Conservation (phyloP, 2,329 filamentous ascomycete species). For the Paraphaeosphaeria sporulosa region DNA sequence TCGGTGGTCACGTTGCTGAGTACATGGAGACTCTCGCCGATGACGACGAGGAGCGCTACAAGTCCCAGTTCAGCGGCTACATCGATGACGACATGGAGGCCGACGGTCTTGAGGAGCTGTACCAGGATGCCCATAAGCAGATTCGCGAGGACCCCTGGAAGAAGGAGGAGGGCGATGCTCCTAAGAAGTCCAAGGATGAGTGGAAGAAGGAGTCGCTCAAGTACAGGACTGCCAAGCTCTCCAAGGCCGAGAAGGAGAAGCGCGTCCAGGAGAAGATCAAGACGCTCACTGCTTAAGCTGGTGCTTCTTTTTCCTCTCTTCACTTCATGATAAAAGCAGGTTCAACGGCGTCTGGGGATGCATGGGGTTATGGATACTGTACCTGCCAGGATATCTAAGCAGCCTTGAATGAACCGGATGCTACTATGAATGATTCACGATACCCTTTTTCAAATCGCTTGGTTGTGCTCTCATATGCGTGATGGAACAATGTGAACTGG, state of each 20-base stretch:
- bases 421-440: slow-evolving; percentile 25
- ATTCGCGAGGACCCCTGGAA: slow-evolving; percentile 99
- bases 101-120: slow-evolving; percentile 95
- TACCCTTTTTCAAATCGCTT: background rate
- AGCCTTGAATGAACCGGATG: slow-evolving; percentile 39
- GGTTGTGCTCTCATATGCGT: background rate
- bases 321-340: slow-evolving; percentile 46
- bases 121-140: slow-evolving; percentile 90
- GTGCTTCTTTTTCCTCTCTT: slow-evolving; percentile 24
- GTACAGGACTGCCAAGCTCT: slow-evolving; percentile 79
- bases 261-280: slow-evolving; percentile 92
- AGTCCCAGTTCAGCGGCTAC: slow-evolving; percentile 97
- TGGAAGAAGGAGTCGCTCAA: slow-evolving; percentile 97
- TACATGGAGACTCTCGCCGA: slow-evolving; percentile 99
- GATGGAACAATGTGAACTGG: background rate
- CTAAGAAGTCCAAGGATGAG: slow-evolving; percentile 97
- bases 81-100: slow-evolving; percentile 96
- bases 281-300: slow-evolving; percentile 66
- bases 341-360: slow-evolving; percentile 46
- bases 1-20: slow-evolving; percentile 96
- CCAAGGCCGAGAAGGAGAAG: slow-evolving; percentile 82
- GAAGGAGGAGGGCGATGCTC: slow-evolving; percentile 76
- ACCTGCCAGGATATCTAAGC: slow-evolving; percentile 38
- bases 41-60: slow-evolving; percentile 99
- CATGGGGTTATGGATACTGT: slow-evolving; percentile 37